Percentiles rank a stretch among this genome's conserved stretches.
These are phyloP conservation scores for Fusarium lyarnte DNA, from an alignment of 2,329 filamentous ascomycete species.

Conservation along the genomic window DNA sequence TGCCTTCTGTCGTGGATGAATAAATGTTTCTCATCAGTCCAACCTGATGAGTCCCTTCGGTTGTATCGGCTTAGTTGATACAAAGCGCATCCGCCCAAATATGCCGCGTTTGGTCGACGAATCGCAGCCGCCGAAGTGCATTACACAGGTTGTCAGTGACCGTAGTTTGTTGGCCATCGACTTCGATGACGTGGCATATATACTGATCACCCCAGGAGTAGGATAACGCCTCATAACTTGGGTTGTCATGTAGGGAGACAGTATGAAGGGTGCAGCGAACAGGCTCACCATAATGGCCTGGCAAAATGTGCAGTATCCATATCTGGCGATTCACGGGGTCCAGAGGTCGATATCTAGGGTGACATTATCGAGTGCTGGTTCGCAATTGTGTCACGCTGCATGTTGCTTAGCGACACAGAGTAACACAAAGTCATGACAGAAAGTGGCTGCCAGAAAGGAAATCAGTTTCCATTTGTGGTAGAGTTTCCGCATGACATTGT, in stretches of 20 bases:
- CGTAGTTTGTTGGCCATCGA: neutral
- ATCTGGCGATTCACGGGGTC: neutral
- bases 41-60: slow-evolving; percentile 3
- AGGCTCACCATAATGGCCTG: neutral
- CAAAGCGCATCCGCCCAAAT: neutral
- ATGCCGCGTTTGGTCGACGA: neutral
- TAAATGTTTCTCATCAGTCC: slow-evolving; percentile 6
- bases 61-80: slow-evolving; percentile 3
- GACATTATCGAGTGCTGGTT: too few relatives aligned
- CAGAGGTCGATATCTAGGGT: neutral
- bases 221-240: neutral
- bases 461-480: neutral
- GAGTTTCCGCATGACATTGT: too few relatives aligned
- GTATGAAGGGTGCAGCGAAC: neutral
- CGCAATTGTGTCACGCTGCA: too few relatives aligned
- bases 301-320: neutral
- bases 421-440: neutral
- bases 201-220: neutral
- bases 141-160: neutral
- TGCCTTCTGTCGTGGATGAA: neutral
- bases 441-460: neutral
- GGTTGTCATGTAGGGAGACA: neutral
- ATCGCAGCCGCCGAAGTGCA: neutral
- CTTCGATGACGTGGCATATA: neutral
- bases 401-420: neutral